Percentiles rank a stretch among this genome's conserved stretches.
phyloP scores from a whole-genome alignment of 345 rosid genomes.

The Arabidopsis suecica region DNA sequence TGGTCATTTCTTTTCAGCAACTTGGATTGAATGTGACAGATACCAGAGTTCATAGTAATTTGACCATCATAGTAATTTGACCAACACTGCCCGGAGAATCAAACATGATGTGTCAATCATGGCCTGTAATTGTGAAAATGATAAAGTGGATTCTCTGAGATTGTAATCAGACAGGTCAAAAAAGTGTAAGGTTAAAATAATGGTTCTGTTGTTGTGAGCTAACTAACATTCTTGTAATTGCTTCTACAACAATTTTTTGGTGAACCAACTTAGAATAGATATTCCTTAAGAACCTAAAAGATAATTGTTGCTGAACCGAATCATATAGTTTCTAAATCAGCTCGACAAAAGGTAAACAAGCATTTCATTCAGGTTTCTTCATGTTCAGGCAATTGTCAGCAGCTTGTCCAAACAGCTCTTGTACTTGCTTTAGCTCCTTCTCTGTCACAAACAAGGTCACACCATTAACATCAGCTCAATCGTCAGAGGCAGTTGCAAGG shows the following conservation, averaged over 20 bases:
- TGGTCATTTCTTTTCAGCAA: constrained; percentile 13
- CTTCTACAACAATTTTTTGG: neutral
- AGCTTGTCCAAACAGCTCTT: constrained; percentile 78
- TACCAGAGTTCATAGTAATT: neutral
- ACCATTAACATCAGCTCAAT: neutral
- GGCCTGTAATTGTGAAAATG: neutral
- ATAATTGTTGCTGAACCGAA: constrained; percentile 1
- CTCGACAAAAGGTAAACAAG: constrained; percentile 12
- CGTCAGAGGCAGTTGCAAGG: constrained; percentile 12
- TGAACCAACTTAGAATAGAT: neutral
- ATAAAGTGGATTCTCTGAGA: neutral
- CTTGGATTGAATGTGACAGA: neutral
- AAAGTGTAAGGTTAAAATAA: neutral
- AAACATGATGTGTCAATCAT: neutral
- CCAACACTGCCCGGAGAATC: neutral
- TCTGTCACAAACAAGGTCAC: constrained; percentile 54
- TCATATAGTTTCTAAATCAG: constrained; percentile 11
- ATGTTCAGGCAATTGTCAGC: constrained; percentile 85
- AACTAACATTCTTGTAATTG: constrained; percentile 5
- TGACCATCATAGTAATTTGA: neutral
- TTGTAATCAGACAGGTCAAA: constrained; percentile 3
- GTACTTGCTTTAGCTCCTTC: constrained; percentile 82
- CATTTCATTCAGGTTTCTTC: constrained; percentile 71
- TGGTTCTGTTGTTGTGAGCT: neutral
- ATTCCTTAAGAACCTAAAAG: neutral